Percentiles rank a stretch among this genome's conserved stretches.
phyloP scores from a whole-genome alignment of 805 yeast genomes.

The Torulaspora gathmanii region DNA sequence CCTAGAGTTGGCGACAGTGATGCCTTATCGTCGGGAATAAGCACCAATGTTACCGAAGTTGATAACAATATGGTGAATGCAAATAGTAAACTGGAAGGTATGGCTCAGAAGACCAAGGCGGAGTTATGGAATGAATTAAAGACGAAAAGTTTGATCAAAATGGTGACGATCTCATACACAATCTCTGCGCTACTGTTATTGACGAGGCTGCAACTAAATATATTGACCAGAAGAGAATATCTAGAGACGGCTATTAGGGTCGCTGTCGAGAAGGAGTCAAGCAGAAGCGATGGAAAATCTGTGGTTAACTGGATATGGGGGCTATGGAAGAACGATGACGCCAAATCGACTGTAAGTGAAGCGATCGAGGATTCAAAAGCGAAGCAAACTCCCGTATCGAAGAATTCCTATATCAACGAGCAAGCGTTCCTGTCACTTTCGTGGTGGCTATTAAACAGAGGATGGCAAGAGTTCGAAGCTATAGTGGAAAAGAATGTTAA shows the following conservation, averaged over 20 bases:
- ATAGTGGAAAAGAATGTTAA: constrained; percentile 54
- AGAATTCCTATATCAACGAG: constrained; percentile 48
- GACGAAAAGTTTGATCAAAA: constrained; percentile 64
- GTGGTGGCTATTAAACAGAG: constrained; percentile 92
- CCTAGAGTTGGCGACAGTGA: constrained; percentile 10
- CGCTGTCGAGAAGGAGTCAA: constrained; percentile 40
- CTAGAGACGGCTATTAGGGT: constrained; percentile 69
- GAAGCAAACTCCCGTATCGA: constrained; percentile 2
- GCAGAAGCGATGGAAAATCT: constrained; percentile 11
- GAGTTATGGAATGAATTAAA: constrained; percentile 84
- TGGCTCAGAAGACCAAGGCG: constrained; percentile 43
- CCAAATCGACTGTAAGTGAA: background rate
- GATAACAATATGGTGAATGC: constrained; percentile 10
- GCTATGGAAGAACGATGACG: constrained; percentile 6
- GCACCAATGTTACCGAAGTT: constrained; percentile 18
- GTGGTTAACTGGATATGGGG: constrained; percentile 9
- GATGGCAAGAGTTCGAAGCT: constrained; percentile 60
- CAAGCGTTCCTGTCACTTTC: constrained; percentile 81
- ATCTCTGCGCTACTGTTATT: constrained; percentile 67
- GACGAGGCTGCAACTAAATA: constrained; percentile 80
- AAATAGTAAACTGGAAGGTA: constrained; percentile 10
- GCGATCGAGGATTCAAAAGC: constrained; percentile 31
- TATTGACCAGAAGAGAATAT: constrained; percentile 82
- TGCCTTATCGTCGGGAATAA: constrained; percentile 21
- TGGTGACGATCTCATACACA: constrained; percentile 65